phyloP scores from a whole-genome alignment of 768 basidiomycete genomes.

The Boletus sensibilis region DNA sequence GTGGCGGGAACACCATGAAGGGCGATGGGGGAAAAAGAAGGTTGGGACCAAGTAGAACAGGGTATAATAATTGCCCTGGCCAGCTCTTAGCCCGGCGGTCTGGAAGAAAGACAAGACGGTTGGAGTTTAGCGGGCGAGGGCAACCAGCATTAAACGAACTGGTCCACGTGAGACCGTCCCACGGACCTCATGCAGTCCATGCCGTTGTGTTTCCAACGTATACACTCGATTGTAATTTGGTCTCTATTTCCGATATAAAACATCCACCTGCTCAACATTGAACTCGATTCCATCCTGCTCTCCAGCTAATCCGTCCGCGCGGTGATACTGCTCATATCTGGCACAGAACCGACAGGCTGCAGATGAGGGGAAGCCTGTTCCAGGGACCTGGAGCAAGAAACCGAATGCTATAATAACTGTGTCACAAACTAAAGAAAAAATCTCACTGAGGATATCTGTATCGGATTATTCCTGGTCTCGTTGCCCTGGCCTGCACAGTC shows the following conservation, averaged over 20 bases:
- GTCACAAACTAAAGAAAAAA: not conserved
- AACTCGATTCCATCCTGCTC: not conserved
- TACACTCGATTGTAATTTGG: not conserved
- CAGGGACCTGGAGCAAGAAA: constrained; percentile 42
- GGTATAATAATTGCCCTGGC: constrained; percentile 11
- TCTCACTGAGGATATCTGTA: constrained; percentile 76
- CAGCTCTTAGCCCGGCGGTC: not conserved
- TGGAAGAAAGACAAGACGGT: not conserved
- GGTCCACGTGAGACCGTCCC: constrained; percentile 26
- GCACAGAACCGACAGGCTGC: constrained; percentile 52
- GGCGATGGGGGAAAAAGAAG: constrained; percentile 3
- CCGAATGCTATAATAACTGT: constrained; percentile 1
- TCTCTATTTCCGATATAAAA: not conserved
- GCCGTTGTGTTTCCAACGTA: constrained; percentile 4
- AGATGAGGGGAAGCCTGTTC: constrained; percentile 61
- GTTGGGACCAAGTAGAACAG: not conserved
- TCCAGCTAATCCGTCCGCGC: constrained; percentile 33
- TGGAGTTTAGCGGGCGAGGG: not conserved
- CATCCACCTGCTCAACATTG: not conserved
- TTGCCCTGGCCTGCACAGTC: constrained; percentile 43
- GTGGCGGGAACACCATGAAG: constrained; percentile 5
- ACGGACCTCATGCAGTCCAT: constrained; percentile 10
- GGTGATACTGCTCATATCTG: constrained; percentile 35
- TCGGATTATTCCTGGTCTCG: constrained; percentile 51
- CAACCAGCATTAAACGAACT: constrained; percentile 11